A percentile compares a stretch with the other conserved stretches of the same genome.
phyloP scores from a whole-genome alignment of 2,329 filamentous ascomycete species.

The Colletotrichum cereale region DNA sequence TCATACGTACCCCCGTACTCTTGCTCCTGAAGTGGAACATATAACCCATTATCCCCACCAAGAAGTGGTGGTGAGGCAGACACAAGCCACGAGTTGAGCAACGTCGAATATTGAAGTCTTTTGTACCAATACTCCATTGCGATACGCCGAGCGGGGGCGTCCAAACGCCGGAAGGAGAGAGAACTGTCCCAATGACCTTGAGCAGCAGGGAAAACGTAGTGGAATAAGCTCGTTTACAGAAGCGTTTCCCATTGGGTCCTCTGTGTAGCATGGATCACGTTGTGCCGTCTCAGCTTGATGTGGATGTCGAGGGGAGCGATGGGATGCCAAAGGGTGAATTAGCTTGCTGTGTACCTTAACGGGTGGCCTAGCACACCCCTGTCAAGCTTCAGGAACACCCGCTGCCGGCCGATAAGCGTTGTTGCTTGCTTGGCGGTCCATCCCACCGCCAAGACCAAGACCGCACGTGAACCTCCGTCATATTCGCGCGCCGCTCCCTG shows the following conservation, averaged over 20 bases:
- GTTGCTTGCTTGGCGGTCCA: constrained; percentile 5
- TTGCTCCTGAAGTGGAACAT: not conserved
- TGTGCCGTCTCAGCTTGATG: not conserved
- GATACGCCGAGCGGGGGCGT: not conserved
- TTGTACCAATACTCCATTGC: not conserved
- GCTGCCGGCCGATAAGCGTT: not conserved
- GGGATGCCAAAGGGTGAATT: not conserved
- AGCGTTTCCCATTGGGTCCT: not conserved
- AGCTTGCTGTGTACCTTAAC: not conserved
- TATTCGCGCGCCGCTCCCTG: not conserved
- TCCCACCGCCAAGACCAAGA: not conserved
- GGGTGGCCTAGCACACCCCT: not conserved
- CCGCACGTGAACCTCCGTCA: constrained; percentile 1
- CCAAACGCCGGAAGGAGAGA: not conserved
- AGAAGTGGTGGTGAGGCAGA: not conserved
- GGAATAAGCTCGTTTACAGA: not conserved
- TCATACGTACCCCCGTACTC: too few relatives aligned
- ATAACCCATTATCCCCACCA: not conserved
- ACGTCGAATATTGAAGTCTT: not conserved
- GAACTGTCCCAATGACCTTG: not conserved
- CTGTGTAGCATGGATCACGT: not conserved
- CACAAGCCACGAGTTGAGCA: not conserved
- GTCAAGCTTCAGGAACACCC: not conserved
- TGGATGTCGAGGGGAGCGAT: not conserved
- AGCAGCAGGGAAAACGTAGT: not conserved